Base-by-base conservation (phyloP, 192 early-diverging fungal genomes). In the Backusella morwellensis region DNA sequence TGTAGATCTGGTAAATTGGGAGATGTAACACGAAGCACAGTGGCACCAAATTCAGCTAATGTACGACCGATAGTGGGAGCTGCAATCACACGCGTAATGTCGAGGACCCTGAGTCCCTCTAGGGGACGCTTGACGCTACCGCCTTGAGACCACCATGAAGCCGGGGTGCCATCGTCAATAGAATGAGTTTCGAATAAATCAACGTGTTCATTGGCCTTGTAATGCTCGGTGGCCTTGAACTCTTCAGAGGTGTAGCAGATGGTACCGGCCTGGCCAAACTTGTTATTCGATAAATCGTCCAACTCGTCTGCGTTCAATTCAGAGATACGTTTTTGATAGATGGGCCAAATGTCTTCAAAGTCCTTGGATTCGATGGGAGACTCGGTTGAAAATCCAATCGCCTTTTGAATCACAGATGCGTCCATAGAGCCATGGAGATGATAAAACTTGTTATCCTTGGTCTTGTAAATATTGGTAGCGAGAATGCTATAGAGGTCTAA, bases 51-150 rank as follows among this genome's bases (percentile, higher is more conserved):
- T 29, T 75, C 56, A 14, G 74, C 74, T 21, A 75, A n/a, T 41
- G 74, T 66, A 32, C 74, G 74, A 8, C 52, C 56, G 6, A 75
- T 50, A 1, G 74, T 21, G 12, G 74, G 74, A 17, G 74, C 74
- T 34, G 74, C 74, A 75, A 75, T 75, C 6, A 75, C 35, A 66
- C 74, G 74, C 12, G 74, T 75, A 40, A 75, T 29, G 17, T 75
- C 74, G 0, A 75, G 36, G 4, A 75, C 74, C 34, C 67, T 75
- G 54, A 75, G 74, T 36, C 74, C 73, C n/a, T 40, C 73, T 12
- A 75, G 32, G 15, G 74, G 74, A 23, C 74, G 74, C 21, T 29
- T n/a, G 14, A 66, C 59, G 7, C 41, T 63, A 1, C 59, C 74
- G 1, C 56, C 71, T 50, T 32, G 44, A 6, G 36, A 2, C 71